Evolutionary conservation across 345 rosid genomes (phyloP), one percentile per base, ranked within the genome.

Genomic region (Sisymbrium altissimum): DNA sequence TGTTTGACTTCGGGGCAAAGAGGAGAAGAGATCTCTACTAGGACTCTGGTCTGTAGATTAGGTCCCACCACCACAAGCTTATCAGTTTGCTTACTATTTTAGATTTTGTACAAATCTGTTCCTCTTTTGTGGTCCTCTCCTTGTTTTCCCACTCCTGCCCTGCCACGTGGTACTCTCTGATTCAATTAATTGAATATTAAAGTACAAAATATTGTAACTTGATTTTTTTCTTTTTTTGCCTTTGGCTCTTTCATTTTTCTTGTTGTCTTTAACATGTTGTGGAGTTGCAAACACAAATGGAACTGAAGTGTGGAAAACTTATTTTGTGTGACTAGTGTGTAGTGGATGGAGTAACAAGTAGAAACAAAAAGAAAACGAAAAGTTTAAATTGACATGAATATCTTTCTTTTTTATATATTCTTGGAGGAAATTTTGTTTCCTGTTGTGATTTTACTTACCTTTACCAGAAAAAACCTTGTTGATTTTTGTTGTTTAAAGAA

Each of bases 31-130:
- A 70, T 69, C 70, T 74, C 19, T 50, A 35, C 44, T 46, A 21
- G n/a, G 40, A 64, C 38, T 54, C 27, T n/a, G 53, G 63, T 61
- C 45, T 41, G 46, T 43, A 40, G n/a, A 7, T 48, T 52, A 64
- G 74, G 71, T 14, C 70, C 75, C 50, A 62, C 75, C 71, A 76
- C 70, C 35, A 38, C 15, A 44, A 45, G 63, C 78, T 66, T 69
- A 62, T 76, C 75, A 69, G 59, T 62, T 70, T 56, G 71, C 66
- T 76, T 70, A 69, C 70, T 62, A 70, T 69, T 61, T 76, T 76
- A 76, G 79, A 76, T 76, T 69, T 69, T 70, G 70, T 70, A 70
- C 80, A 77, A 75, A 75, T 64, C 61, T 76, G 71, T 69, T 61
- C 18, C 44, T 67, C 64, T 68, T 61, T 68, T 62, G 76, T 77